phyloP scores from a whole-genome alignment of 2,329 filamentous ascomycete genomes.

The Fusarium papillatum region DNA sequence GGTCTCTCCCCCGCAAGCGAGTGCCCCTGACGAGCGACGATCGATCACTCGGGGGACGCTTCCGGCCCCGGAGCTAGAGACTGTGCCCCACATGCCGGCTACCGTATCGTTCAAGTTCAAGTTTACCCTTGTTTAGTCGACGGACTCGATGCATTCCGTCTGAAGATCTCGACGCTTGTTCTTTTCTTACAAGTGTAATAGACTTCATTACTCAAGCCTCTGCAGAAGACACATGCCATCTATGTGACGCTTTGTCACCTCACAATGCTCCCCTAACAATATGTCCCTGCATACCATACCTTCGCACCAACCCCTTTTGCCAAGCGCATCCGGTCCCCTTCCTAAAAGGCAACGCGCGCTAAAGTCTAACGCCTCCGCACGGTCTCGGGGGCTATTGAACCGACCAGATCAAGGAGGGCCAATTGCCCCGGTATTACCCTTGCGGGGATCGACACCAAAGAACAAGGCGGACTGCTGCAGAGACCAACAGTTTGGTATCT shows the following conservation, averaged over 20 bases:
- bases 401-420: not conserved
- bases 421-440: not conserved
- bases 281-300: not conserved
- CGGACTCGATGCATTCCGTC: not conserved
- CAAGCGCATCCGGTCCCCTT: not conserved
- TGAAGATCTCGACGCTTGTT: not conserved
- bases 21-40: not conserved
- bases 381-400: not conserved
- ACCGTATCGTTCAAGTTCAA: not conserved
- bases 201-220: not conserved
- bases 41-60: not conserved
- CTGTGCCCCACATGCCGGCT: not conserved
- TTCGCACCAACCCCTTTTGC: not conserved
- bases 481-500: not conserved
- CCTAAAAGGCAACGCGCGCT: not conserved
- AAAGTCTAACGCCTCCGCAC: not conserved
- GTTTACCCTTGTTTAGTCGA: not conserved
- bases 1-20: not conserved
- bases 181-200: not conserved
- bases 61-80: not conserved
- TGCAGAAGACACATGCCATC: not conserved
- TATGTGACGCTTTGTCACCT: not conserved
- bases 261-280: not conserved
- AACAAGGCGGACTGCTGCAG: not conserved
- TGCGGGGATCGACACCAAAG: not conserved